These are phyloP conservation scores for Cadophora luteo-olivacea DNA, from an alignment of 2,329 filamentous ascomycete genomes.

Conservation along the genomic window DNA sequence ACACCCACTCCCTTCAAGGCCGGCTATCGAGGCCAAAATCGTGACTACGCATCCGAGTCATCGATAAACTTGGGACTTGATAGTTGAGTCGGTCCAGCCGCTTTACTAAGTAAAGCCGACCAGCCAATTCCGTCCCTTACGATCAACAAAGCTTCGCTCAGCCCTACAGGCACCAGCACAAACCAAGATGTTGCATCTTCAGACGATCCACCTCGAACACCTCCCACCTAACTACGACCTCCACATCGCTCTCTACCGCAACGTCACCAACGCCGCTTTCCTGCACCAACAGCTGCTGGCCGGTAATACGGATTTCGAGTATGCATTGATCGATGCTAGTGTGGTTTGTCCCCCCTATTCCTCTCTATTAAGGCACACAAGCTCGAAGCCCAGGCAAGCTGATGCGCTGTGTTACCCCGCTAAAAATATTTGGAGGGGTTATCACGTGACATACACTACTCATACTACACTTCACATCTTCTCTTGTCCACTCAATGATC, in stretches of 20 bases:
- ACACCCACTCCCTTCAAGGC: not conserved
- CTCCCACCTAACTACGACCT: slow-evolving; percentile 71
- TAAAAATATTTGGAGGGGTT: not conserved
- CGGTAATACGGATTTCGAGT: slow-evolving; percentile 86
- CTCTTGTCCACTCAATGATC: not conserved
- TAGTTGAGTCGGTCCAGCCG: not conserved
- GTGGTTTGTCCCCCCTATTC: slow-evolving; percentile 59
- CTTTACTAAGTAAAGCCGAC: not conserved
- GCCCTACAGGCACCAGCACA: not conserved
- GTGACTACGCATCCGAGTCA: not conserved
- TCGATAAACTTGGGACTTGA: not conserved
- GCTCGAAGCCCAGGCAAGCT: not conserved
- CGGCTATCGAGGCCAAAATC: not conserved
- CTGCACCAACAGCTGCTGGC: slow-evolving; percentile 84
- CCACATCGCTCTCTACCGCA: slow-evolving; percentile 76
- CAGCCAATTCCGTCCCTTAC: not conserved
- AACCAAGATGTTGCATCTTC: slow-evolving; percentile 48
- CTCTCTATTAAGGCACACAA: not conserved
- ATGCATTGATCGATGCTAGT: slow-evolving; percentile 89
- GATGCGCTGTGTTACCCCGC: slow-evolving; percentile 6
- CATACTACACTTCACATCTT: not conserved
- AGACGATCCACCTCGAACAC: slow-evolving; percentile 77
- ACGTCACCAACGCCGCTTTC: slow-evolving; percentile 78
- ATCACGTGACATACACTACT: slow-evolving; percentile 12
- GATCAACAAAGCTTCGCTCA: not conserved